phyloP scores from a whole-genome alignment of 495 filamentous ascomycete species.

The Cercophora samala region DNA sequence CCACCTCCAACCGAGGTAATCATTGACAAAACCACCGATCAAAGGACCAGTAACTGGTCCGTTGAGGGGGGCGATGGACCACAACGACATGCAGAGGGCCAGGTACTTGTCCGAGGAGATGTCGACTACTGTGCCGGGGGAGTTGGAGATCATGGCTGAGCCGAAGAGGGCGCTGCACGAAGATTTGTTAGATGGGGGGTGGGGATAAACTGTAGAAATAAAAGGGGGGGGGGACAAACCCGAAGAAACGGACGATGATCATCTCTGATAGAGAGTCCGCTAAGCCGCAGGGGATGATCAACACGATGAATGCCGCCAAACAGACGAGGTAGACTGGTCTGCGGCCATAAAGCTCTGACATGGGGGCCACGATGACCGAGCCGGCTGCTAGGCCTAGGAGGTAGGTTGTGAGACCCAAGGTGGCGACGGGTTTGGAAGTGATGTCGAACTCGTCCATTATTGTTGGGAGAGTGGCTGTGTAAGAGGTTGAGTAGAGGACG shows the following conservation, averaged over 20 bases:
- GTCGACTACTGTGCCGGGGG: conserved; percentile 79
- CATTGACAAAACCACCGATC: conserved; percentile 71
- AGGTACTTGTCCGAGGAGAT: conserved; percentile 67
- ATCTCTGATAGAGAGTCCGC: conserved; percentile 62
- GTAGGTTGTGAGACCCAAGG: conserved; percentile 78
- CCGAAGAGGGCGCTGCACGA: conserved; percentile 63
- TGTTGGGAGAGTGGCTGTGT: conserved; percentile 64
- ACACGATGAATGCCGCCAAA: conserved; percentile 57
- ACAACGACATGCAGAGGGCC: conserved; percentile 69
- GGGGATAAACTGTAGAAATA: not conserved
- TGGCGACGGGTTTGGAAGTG: conserved; percentile 53
- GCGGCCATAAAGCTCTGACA: conserved; percentile 78
- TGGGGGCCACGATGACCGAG: conserved; percentile 66
- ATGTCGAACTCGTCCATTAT: conserved; percentile 65
- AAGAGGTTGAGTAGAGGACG: conserved; percentile 83
- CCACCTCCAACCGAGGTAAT: conserved; percentile 79
- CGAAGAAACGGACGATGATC: conserved; percentile 69
- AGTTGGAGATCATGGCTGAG: conserved; percentile 74
- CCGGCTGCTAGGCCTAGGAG: conserved; percentile 70
- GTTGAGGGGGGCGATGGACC: conserved; percentile 75
- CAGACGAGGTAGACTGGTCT: conserved; percentile 66
- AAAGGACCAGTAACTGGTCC: conserved; percentile 64
- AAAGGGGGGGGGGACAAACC: not conserved
- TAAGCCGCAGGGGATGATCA: conserved; percentile 70
- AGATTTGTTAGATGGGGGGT: too few species aligned